Base-by-base conservation (phyloP, 108 stramenopile genomes). In the Skeletonema grethae region DNA sequence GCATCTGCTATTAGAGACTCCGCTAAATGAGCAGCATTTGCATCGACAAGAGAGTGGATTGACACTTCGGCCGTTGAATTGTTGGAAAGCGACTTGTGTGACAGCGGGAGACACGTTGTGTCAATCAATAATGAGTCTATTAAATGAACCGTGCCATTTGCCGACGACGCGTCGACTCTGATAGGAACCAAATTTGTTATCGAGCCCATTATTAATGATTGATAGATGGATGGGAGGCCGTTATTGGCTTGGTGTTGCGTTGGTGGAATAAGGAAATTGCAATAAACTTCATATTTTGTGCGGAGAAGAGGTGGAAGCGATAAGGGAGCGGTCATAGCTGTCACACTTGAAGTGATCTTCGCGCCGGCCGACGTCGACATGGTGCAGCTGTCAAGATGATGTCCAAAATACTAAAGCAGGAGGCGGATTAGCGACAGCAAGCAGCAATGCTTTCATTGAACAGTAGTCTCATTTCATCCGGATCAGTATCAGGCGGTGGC, bases 91-190 rank as follows among this genome's bases (percentile, higher is more conserved):
- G 84, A 74, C 45, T 32, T 70, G 36, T 82, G 58, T 9, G 87
- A 80, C 48, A 88, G 65, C 28, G 86, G 87, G 69, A 86, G 85
- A 56, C 89, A 90, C 28, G 82, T 84, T n/a, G 84, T 82, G 72
- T 91, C 90, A 9, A 87, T 59, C 0, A 91, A 29, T 7, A 91
- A 59, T 5, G 90, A 88, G 32, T 91, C 88, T 31, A 91, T 80
- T 28, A 91, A 66, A 30, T 85, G 83, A 5, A 85, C 60, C 0
- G 71, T 62, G 4, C 80, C 80, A 50, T 81, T 76, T 8, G 66
- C 56, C n/a, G 67, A 73, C 0, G 62, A 69, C 34, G 67, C 79
- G 57, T 80, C 79, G 7, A 80, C 61, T 63, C 79, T 62, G 43
- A 80, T 73, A 39, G 79, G 79, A 4, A 80, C 72, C 10, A 80